A percentile compares a stretch with the other conserved stretches of the same genome.
These are phyloP conservation scores for Colletotrichum echinochloae DNA, from an alignment of 2,329 filamentous ascomycete genomes.

Conservation along the genomic window DNA sequence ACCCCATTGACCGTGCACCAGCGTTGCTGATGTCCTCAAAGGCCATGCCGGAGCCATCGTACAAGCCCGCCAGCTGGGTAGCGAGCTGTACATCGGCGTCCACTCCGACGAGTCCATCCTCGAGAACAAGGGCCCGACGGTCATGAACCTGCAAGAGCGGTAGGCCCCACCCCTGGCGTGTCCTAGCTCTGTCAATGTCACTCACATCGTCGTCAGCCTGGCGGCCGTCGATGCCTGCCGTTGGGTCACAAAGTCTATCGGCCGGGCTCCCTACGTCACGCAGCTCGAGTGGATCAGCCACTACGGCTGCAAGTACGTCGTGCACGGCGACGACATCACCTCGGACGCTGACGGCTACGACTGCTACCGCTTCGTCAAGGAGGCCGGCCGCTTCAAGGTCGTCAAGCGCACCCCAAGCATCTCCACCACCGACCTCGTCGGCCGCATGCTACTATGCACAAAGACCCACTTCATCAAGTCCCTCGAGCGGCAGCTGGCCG, in stretches of 20 bases:
- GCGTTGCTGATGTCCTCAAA: conserved; percentile 49
- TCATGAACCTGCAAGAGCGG: conserved; percentile 95
- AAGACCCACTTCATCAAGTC: conserved; percentile 92
- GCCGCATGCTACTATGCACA: conserved; percentile 97
- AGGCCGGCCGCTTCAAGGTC: conserved; percentile 92
- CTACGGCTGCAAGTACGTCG: conserved; percentile 95
- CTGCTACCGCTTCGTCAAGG: conserved; percentile 98
- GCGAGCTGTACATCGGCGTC: conserved; percentile 89
- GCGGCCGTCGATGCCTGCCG: conserved; percentile 94
- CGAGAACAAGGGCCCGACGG: conserved; percentile 96
- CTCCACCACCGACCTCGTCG: conserved; percentile 97
- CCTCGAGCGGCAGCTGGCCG: conserved; percentile 75
- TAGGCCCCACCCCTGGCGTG: conserved; percentile 48
- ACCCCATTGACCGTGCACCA: neutral
- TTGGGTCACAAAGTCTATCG: conserved; percentile 88
- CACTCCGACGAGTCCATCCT: conserved; percentile 97
- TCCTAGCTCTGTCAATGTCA: conserved; percentile 7
- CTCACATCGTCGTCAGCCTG: conserved; percentile 64
- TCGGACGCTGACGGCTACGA: conserved; percentile 94
- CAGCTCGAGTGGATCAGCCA: conserved; percentile 93
- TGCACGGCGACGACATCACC: conserved; percentile 97
- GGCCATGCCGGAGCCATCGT: conserved; percentile 97
- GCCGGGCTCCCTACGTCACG: conserved; percentile 93
- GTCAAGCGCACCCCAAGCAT: conserved; percentile 97
- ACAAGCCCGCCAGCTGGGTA: conserved; percentile 91